Conservation (phyloP, 23 red algal genomes). For the Rhodosorus marinus region DNA sequence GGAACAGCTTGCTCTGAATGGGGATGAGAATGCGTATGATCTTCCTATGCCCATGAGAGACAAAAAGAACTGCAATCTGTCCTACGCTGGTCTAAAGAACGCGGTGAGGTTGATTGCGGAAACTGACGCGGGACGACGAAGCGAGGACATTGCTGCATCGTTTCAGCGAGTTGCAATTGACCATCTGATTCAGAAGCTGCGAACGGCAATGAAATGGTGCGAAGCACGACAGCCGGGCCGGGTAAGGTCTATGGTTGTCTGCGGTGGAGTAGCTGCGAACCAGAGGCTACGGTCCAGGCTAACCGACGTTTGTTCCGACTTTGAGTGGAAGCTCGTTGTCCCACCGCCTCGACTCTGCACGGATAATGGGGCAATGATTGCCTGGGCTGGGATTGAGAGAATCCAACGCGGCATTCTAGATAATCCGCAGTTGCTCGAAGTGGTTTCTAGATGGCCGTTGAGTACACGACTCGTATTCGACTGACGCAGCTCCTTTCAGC, state of each 20-base stretch:
- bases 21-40: conserved; percentile 29
- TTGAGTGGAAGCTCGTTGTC: conserved; percentile 27
- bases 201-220: conserved; percentile 23
- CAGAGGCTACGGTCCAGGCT: conserved; percentile 31
- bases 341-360: conserved; percentile 59
- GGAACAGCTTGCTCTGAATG: conserved; percentile 50
- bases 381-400: conserved; percentile 79
- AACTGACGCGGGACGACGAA: conserved; percentile 15
- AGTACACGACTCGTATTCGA: too few relatives aligned
- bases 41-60: conserved; percentile 73
- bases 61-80: conserved; percentile 73
- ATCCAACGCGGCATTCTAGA: conserved; percentile 16
- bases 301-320: conserved; percentile 6
- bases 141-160: conserved; percentile 34
- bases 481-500: too few relatives aligned
- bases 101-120: conserved; percentile 54
- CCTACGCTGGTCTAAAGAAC: conserved; percentile 88
- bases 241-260: conserved; percentile 36
- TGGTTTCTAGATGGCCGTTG: conserved; percentile 52
- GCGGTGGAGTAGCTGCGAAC: conserved; percentile 88
- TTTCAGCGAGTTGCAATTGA: conserved; percentile 74
- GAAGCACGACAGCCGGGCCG: background rate
- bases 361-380: conserved; percentile 97
- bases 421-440: conserved; percentile 4
- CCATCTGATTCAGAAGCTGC: conserved; percentile 58